phyloP scores from a whole-genome alignment of 306 rosid species.

The Fagus sylvatica region DNA sequence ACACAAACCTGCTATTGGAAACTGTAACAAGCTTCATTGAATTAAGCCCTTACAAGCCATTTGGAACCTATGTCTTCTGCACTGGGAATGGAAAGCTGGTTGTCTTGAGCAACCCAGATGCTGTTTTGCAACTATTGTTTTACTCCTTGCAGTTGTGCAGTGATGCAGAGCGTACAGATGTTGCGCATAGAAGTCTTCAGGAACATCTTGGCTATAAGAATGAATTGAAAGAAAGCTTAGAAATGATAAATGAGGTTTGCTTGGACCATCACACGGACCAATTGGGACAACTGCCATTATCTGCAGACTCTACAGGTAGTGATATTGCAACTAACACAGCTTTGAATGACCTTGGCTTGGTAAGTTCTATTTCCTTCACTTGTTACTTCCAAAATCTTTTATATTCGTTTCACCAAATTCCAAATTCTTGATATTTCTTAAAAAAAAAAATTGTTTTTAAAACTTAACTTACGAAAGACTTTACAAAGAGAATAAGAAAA shows the following conservation, averaged over 20 bases:
- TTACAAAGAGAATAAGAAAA: too few relatives aligned
- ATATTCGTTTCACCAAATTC: neutral
- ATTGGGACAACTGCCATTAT: conserved; percentile 45
- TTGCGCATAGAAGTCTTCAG: conserved; percentile 39
- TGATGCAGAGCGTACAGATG: conserved; percentile 15
- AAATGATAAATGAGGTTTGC: conserved; percentile 31
- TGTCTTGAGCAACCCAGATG: conserved; percentile 56
- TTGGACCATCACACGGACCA: too few relatives aligned
- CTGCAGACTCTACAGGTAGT: conserved; percentile 26
- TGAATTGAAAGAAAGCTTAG: conserved; percentile 36
- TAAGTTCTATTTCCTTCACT: conserved; percentile 9
- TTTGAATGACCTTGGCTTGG: conserved; percentile 72
- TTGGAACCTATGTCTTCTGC: conserved; percentile 69
- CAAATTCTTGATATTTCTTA: too few relatives aligned
- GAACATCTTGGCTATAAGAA: conserved; percentile 46
- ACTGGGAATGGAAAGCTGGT: conserved; percentile 45
- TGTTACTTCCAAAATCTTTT: too few relatives aligned
- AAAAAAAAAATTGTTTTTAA: too few relatives aligned
- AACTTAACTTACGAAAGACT: neutral
- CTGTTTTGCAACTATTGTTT: conserved; percentile 69
- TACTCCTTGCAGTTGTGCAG: conserved; percentile 43
- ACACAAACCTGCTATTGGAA: conserved; percentile 55
- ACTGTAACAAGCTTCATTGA: conserved; percentile 46
- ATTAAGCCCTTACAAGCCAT: conserved; percentile 79
- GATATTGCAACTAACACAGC: conserved; percentile 28